A percentile compares a stretch with the other conserved stretches of the same genome.
Evolutionary conservation across 441 rosid species (phyloP).

Genomic region (Bruguiera hainesii): DNA sequence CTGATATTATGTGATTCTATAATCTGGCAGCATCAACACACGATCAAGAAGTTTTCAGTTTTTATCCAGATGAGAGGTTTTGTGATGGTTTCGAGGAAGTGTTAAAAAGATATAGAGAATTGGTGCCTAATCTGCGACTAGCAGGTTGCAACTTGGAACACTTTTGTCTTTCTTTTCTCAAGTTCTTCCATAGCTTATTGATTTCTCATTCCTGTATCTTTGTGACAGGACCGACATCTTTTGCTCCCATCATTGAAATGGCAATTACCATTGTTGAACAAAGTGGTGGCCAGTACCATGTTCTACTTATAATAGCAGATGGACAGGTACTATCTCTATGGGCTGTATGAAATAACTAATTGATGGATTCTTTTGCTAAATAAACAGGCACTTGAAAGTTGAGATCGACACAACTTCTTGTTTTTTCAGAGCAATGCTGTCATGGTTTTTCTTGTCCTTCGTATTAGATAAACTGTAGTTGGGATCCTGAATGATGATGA

Average conservation of each 20-base stretch:
- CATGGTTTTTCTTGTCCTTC: too few species aligned
- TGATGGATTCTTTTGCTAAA: not conserved
- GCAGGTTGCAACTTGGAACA: conserved; percentile 42
- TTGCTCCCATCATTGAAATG: conserved; percentile 91
- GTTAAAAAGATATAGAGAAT: conserved; percentile 53
- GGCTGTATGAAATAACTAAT: not conserved
- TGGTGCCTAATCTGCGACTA: conserved; percentile 66
- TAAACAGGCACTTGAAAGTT: not conserved
- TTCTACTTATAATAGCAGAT: conserved; percentile 88
- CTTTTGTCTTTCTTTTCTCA: conserved; percentile 1
- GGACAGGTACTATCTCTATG: conserved; percentile 62
- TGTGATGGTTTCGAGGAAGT: conserved; percentile 89
- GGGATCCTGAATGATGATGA: not conserved
- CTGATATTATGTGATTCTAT: conserved; percentile 9
- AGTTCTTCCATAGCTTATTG: not conserved
- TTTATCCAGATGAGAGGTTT: conserved; percentile 53
- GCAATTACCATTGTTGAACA: conserved; percentile 85
- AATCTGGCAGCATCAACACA: conserved; percentile 64
- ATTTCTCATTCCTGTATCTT: not conserved
- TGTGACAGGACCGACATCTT: conserved; percentile 83
- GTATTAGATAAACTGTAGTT: too few species aligned
- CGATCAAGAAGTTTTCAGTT: conserved; percentile 85
- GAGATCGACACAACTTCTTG: too few species aligned
- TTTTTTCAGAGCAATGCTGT: too few species aligned
- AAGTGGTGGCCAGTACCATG: conserved; percentile 94